phyloP scores from a whole-genome alignment of 1,284 basidiomycete species.

The Stereum hirsutum region DNA sequence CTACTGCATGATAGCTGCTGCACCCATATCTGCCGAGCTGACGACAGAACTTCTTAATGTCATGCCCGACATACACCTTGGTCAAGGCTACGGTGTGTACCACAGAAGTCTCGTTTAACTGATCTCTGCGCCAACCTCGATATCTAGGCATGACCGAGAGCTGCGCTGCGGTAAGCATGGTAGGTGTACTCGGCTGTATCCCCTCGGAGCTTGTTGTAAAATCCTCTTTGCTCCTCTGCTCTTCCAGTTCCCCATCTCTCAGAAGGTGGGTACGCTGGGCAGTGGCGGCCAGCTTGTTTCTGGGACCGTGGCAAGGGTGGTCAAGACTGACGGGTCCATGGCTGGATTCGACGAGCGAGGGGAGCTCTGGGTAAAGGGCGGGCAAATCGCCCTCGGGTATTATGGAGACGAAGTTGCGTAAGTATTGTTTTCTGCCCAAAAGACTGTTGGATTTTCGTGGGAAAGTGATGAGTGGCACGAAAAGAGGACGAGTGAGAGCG shows the following conservation, averaged over 20 bases:
- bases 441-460: too few species aligned
- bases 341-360: constrained; percentile 30
- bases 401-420: constrained; percentile 33
- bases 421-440: too few species aligned
- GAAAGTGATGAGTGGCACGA: too few species aligned
- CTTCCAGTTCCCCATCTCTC: constrained; percentile 14
- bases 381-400: constrained; percentile 33
- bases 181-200: too few species aligned
- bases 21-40: constrained; percentile 64
- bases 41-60: constrained; percentile 42
- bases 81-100: constrained; percentile 52
- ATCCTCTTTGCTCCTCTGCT: too few species aligned
- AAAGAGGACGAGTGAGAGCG: too few species aligned
- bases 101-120: too few species aligned
- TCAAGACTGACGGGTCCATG: constrained; percentile 29
- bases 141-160: constrained; percentile 34
- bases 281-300: constrained; percentile 30
- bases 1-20: constrained; percentile 60
- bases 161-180: constrained; percentile 33
- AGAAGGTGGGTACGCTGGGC: constrained; percentile 21
- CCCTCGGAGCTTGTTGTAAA: too few species aligned
- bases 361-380: constrained; percentile 30
- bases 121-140: background rate
- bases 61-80: constrained; percentile 50
- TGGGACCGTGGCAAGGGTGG: constrained; percentile 26